phyloP scores from a whole-genome alignment of 2,329 filamentous ascomycete species.

The Anthostomella pinea region DNA sequence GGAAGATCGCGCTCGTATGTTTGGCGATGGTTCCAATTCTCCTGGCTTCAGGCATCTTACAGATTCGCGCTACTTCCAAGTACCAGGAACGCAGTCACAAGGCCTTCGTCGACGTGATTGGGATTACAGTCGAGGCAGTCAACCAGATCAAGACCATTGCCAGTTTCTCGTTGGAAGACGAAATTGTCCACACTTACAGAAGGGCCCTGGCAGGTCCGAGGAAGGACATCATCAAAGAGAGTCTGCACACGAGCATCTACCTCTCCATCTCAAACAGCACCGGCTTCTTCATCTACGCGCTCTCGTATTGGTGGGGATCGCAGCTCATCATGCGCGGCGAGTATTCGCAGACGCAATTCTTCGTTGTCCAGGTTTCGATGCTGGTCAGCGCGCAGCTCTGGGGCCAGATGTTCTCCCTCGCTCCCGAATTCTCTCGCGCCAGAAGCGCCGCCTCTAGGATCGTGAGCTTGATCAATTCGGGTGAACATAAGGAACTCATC shows the following conservation, averaged over 20 bases:
- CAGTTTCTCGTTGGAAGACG: conserved; percentile 51
- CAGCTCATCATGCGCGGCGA: conserved; percentile 65
- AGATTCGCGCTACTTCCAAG: conserved; percentile 59
- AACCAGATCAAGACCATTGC: conserved; percentile 63
- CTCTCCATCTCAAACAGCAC: conserved; percentile 58
- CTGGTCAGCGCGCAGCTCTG: conserved; percentile 71
- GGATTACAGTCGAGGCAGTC: conserved; percentile 65
- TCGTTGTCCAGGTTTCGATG: conserved; percentile 69
- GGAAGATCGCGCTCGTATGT: conserved; percentile 73
- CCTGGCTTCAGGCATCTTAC: conserved; percentile 66
- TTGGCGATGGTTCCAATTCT: conserved; percentile 67
- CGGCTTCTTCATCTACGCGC: conserved; percentile 67
- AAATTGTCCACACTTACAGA: conserved; percentile 52
- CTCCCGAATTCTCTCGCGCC: too few relatives aligned
- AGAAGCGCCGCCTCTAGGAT: too few relatives aligned
- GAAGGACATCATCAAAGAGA: conserved; percentile 51
- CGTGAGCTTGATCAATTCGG: too few relatives aligned
- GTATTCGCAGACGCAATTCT: conserved; percentile 66
- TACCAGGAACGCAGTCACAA: conserved; percentile 63
- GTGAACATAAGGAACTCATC: too few relatives aligned
- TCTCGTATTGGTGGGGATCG: conserved; percentile 79
- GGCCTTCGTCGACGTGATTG: conserved; percentile 62
- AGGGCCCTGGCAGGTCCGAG: conserved; percentile 48
- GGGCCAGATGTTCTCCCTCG: conserved; percentile 72
- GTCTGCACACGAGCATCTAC: conserved; percentile 54